Evolutionary conservation across 78 protist species (phyloP).

Genomic region (slime mould (Dictyostelium discoideum)): DNA sequence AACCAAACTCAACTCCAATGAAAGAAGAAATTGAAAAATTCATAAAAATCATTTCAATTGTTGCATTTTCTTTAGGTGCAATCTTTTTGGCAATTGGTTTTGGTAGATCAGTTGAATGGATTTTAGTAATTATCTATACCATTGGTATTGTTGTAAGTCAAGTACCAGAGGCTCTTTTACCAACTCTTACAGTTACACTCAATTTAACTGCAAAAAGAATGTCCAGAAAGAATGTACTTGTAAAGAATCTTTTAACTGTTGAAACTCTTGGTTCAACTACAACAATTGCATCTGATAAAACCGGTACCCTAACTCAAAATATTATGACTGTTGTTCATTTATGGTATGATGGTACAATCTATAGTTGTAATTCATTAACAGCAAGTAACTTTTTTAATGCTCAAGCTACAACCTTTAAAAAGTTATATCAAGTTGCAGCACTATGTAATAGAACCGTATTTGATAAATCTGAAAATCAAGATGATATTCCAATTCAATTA

Average conservation of each 20-base stretch:
- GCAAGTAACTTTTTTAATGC: conserved; percentile 30
- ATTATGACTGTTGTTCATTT: conserved; percentile 90
- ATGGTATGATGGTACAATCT: conserved; percentile 78
- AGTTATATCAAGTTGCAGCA: conserved; percentile 5
- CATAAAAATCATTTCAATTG: conserved; percentile 83
- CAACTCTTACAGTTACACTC: conserved; percentile 89
- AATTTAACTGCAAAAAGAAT: conserved; percentile 92
- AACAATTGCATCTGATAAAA: conserved; percentile 95
- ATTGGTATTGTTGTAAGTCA: conserved; percentile 94
- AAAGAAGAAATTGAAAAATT: conserved; percentile 91
- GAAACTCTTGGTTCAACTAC: conserved; percentile 95
- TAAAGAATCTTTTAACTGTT: conserved; percentile 91
- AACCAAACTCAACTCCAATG: conserved; percentile 57
- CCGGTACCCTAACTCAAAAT: conserved; percentile 97
- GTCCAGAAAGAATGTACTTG: conserved; percentile 89
- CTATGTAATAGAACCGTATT: conserved; percentile 87
- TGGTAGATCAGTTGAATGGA: conserved; percentile 52
- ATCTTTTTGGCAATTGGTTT: conserved; percentile 40
- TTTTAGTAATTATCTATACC: conserved; percentile 65
- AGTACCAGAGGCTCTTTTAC: conserved; percentile 94
- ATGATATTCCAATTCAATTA: conserved; percentile 58
- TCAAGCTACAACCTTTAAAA: conserved; percentile 36
- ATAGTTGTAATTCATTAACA: conserved; percentile 33
- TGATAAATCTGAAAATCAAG: conserved; percentile 29
- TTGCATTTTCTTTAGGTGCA: conserved; percentile 87